phyloP scores from a whole-genome alignment of 2,329 filamentous ascomycete species.

The Blastomyces parvus region DNA sequence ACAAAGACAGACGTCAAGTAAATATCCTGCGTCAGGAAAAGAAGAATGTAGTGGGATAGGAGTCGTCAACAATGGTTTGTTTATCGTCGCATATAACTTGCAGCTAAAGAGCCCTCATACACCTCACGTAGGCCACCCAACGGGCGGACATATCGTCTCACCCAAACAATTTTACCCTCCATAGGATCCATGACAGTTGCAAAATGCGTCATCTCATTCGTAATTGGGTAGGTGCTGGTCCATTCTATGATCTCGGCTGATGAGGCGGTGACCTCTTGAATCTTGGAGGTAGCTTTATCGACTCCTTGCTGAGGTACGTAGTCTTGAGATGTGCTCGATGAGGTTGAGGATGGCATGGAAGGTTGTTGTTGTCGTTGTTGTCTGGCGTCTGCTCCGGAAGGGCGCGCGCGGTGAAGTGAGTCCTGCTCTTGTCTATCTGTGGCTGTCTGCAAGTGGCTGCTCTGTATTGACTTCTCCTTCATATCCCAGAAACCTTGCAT shows the following conservation, averaged over 20 bases:
- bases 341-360: background rate
- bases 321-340: background rate
- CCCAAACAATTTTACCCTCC: slow-evolving; percentile 41
- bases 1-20: too few relatives aligned
- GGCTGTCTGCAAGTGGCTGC: background rate
- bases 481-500: slow-evolving; percentile 34
- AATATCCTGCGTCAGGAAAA: too few relatives aligned
- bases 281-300: slow-evolving; percentile 3
- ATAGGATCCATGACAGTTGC: slow-evolving; percentile 48
- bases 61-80: background rate
- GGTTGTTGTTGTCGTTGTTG: background rate
- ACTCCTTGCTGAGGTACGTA: background rate
- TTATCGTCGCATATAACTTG: background rate
- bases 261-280: slow-evolving; percentile 20
- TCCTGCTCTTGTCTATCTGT: background rate
- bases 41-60: too few relatives aligned
- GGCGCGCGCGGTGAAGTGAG: background rate
- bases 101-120: too few relatives aligned
- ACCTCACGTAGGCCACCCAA: background rate
- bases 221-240: slow-evolving; percentile 45
- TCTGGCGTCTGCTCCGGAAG: background rate
- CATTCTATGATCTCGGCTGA: slow-evolving; percentile 37
- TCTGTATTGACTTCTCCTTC: slow-evolving; percentile 15
- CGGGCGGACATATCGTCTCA: slow-evolving; percentile 24
- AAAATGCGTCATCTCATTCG: slow-evolving; percentile 52